These are phyloP conservation scores for Eucalyptus dawsonii DNA, from an alignment of 345 rosid species.

Conservation along the genomic window DNA sequence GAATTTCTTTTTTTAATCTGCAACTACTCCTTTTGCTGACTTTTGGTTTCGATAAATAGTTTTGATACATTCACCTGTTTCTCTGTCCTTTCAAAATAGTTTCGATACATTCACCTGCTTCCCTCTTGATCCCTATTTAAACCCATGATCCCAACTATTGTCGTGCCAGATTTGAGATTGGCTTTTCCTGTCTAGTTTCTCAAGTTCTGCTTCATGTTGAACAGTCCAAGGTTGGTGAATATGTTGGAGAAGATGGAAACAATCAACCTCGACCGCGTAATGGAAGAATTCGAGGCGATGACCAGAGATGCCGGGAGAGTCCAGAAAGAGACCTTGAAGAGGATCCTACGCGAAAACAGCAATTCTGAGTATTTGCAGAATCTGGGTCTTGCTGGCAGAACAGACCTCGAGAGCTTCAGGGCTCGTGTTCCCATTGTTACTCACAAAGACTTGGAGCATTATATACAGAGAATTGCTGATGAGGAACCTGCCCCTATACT, in stretches of 20 bases:
- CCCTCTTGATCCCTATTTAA: not conserved
- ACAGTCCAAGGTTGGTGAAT: not conserved
- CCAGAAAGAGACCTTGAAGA: constrained; percentile 57
- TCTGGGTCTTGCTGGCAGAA: constrained; percentile 61
- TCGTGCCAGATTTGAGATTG: not conserved
- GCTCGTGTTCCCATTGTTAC: constrained; percentile 60
- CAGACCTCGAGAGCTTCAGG: constrained; percentile 65
- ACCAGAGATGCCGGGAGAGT: constrained; percentile 55
- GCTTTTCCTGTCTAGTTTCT: not conserved
- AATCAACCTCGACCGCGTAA: constrained; percentile 32
- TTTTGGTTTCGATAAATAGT: not conserved
- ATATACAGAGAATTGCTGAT: constrained; percentile 52
- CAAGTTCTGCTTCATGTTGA: not conserved
- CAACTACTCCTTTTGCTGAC: not conserved
- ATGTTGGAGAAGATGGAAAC: constrained; percentile 51
- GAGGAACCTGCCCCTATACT: constrained; percentile 61
- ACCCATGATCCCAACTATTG: not conserved
- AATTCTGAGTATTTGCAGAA: constrained; percentile 55
- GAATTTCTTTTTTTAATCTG: not conserved
- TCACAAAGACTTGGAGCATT: constrained; percentile 61
- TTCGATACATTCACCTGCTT: not conserved
- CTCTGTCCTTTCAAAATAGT: not conserved
- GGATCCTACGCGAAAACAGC: constrained; percentile 56
- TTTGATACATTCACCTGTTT: not conserved
- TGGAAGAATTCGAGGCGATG: constrained; percentile 56